These are phyloP conservation scores for Peniophora sp. DNA, from an alignment of 1,284 basidiomycete genomes.

Conservation along the genomic window DNA sequence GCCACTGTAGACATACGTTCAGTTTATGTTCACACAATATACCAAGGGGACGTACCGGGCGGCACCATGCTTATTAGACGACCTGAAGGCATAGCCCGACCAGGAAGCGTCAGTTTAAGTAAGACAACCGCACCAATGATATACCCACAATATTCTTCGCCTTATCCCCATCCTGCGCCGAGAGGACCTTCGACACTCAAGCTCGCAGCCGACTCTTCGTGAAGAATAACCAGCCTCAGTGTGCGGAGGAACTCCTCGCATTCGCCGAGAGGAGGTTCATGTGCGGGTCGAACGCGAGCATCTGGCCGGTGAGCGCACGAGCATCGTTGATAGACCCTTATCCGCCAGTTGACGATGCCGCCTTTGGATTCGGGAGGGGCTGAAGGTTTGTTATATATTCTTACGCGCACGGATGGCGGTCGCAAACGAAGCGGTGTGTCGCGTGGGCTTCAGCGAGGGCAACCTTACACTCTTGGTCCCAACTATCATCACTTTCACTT, in stretches of 20 bases:
- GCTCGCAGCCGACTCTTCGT: slow-evolving; percentile 95
- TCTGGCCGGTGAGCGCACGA: slow-evolving; percentile 91
- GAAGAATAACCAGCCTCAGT: slow-evolving; percentile 90
- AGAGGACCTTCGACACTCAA: slow-evolving; percentile 95
- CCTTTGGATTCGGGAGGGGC: slow-evolving; percentile 94
- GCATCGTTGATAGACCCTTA: slow-evolving; percentile 97
- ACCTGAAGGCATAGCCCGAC: slow-evolving; percentile 91
- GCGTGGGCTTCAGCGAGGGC: too few relatives aligned
- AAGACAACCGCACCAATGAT: slow-evolving; percentile 4
- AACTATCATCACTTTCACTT: too few relatives aligned
- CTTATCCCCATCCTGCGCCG: slow-evolving; percentile 84
- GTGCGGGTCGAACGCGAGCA: slow-evolving; percentile 99
- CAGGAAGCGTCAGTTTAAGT: slow-evolving; percentile 39
- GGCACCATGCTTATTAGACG: slow-evolving; percentile 97
- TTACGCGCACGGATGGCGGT: background rate
- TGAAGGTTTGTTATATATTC: slow-evolving; percentile 46
- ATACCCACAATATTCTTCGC: slow-evolving; percentile 51
- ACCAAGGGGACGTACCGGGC: slow-evolving; percentile 54
- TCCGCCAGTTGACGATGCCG: slow-evolving; percentile 96
- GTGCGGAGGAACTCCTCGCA: slow-evolving; percentile 94
- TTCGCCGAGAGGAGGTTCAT: slow-evolving; percentile 99
- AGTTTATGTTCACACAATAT: slow-evolving; percentile 5
- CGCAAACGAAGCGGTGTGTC: too few relatives aligned
- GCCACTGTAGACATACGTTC: slow-evolving; percentile 35
- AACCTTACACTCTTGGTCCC: too few relatives aligned